These are phyloP conservation scores for Fusarium falciforme DNA, from an alignment of 2,329 filamentous ascomycete genomes.

Conservation along the genomic window DNA sequence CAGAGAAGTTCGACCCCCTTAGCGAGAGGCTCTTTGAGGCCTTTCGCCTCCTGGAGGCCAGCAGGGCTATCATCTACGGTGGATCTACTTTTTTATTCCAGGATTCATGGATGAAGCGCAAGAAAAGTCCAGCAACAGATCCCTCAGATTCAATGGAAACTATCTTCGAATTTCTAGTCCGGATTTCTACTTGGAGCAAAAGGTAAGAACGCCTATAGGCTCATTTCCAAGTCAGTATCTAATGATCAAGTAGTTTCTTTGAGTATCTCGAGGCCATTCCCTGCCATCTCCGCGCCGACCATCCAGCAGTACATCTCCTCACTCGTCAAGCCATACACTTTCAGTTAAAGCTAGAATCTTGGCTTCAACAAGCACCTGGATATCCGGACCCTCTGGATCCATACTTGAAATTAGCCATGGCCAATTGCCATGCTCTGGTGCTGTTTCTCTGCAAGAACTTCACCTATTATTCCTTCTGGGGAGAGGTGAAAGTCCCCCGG, in stretches of 20 bases:
- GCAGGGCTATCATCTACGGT: conserved; percentile 40
- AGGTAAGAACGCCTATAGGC: neutral
- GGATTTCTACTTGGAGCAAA: conserved; percentile 36
- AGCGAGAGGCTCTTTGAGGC: conserved; percentile 29
- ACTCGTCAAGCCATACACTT: conserved; percentile 17
- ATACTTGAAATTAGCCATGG: conserved; percentile 12
- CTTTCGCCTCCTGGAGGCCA: conserved; percentile 39
- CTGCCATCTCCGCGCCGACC: neutral
- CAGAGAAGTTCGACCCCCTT: neutral
- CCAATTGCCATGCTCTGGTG: conserved; percentile 27
- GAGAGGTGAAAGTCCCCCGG: conserved; percentile 1
- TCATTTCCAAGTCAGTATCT: fast-evolving
- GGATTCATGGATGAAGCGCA: neutral
- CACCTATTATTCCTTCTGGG: conserved; percentile 38
- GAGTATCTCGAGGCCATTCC: conserved; percentile 24
- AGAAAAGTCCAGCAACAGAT: fast-evolving
- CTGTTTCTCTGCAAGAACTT: conserved; percentile 42
- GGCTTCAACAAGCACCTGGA: neutral
- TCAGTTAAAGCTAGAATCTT: conserved; percentile 3
- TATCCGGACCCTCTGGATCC: neutral
- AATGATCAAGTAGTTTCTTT: conserved; percentile 27
- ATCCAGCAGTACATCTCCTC: conserved; percentile 8
- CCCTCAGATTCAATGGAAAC: neutral
- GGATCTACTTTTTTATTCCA: conserved; percentile 34
- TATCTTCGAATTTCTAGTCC: conserved; percentile 18